Percentiles rank a stretch among this genome's conserved stretches.
Evolutionary conservation across 805 yeast genomes (phyloP).

Genomic region (Pichia rugopelliculosa): DNA sequence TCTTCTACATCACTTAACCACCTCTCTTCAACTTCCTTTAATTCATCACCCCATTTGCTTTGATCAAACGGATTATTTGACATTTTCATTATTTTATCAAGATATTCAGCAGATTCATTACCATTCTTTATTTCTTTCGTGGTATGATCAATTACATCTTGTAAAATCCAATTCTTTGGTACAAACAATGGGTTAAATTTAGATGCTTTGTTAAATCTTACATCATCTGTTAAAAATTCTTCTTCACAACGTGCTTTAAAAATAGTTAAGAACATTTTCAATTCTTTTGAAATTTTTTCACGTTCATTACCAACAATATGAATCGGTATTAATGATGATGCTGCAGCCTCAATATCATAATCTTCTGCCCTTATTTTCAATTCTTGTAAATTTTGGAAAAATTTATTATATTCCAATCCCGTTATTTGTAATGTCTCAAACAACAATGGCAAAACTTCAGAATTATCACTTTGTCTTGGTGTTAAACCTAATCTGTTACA

Average conservation of each 20-base stretch:
- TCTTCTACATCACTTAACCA: conserved; percentile 53
- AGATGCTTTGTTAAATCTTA: conserved; percentile 37
- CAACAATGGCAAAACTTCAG: conserved; percentile 48
- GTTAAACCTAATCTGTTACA: conserved; percentile 63
- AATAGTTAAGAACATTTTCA: conserved; percentile 44
- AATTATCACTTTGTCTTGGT: conserved; percentile 33
- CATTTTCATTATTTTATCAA: conserved; percentile 65
- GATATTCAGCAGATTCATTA: conserved; percentile 37
- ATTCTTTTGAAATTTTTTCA: conserved; percentile 30
- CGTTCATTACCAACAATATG: conserved; percentile 16
- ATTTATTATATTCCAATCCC: conserved; percentile 71
- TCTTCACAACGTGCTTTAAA: conserved; percentile 36
- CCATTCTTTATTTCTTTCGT: conserved; percentile 4
- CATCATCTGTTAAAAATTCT: conserved; percentile 29
- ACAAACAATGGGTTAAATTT: conserved; percentile 67
- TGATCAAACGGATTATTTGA: conserved; percentile 65
- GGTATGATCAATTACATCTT: conserved; percentile 63
- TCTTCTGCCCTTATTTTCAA: conserved; percentile 28
- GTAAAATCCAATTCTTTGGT: conserved; percentile 80
- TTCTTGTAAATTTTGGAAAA: conserved; percentile 59
- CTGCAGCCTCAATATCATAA: conserved; percentile 26
- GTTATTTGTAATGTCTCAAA: conserved; percentile 53
- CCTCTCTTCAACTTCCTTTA: conserved; percentile 47
- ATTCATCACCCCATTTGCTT: conserved; percentile 58
- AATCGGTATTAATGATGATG: conserved; percentile 23